Evolutionary conservation across 202 grass and related monocot species (phyloP).

Genomic region (Zoysia matrella): DNA sequence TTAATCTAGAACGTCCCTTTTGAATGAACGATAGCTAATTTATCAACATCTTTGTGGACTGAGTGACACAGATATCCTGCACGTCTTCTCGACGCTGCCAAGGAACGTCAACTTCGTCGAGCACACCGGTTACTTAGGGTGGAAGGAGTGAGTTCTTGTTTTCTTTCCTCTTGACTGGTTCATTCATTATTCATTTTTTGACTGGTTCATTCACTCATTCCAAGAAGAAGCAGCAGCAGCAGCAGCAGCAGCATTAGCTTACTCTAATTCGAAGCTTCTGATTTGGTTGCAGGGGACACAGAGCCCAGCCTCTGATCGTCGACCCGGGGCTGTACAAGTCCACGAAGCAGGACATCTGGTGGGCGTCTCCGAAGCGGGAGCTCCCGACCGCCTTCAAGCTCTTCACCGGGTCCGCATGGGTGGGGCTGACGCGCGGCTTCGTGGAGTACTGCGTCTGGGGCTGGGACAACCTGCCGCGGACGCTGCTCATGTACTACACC

Average conservation of each 20-base stretch:
- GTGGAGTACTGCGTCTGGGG: conserved; percentile 90
- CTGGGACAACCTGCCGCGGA: conserved; percentile 93
- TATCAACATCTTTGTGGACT: background rate
- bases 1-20: no score
- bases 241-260: no score
- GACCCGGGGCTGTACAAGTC: conserved; percentile 68
- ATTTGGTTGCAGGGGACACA: conserved; percentile 35
- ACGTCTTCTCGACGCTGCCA: conserved; percentile 62
- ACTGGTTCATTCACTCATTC: background rate
- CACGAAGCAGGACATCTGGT: conserved; percentile 65
- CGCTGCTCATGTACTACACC: conserved; percentile 97
- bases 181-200: background rate
- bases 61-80: conserved; percentile 53
- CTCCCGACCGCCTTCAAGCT: conserved; percentile 74
- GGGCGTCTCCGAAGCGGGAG: conserved; percentile 47
- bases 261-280: background rate
- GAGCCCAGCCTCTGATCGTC: conserved; percentile 62
- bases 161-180: background rate
- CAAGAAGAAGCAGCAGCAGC: background rate
- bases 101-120: conserved; percentile 74
- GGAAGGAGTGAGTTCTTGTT: conserved; percentile 69
- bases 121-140: conserved; percentile 72
- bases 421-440: conserved; percentile 66
- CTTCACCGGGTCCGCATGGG: conserved; percentile 93
- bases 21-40: background rate